Conservation (phyloP, 208 protist genomes). For the Leishmania turanica region DNA sequence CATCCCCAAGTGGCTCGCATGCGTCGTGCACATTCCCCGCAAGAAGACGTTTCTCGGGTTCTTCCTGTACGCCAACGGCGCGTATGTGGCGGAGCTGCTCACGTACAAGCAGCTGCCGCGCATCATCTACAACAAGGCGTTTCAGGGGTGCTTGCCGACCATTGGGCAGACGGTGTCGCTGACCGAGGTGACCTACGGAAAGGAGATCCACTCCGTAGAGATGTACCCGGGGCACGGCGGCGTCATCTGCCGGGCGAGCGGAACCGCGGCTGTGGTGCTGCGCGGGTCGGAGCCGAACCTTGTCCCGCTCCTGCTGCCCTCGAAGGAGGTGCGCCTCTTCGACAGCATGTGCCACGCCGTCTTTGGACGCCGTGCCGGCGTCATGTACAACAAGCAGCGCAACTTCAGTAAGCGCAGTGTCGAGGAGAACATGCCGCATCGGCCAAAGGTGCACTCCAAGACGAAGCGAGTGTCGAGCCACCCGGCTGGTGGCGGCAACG, state of each 20-base stretch:
- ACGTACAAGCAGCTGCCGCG: conserved; percentile 94
- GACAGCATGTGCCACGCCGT: conserved; percentile 86
- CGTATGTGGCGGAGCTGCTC: conserved; percentile 90
- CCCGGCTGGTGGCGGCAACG: conserved; percentile 90
- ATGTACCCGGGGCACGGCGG: conserved; percentile 92
- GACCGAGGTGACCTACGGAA: conserved; percentile 90
- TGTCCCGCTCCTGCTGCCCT: conserved; percentile 88
- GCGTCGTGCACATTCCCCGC: conserved; percentile 82
- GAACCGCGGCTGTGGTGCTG: conserved; percentile 85
- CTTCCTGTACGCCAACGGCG: conserved; percentile 92
- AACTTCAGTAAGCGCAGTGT: conserved; percentile 76
- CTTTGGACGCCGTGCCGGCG: conserved; percentile 86
- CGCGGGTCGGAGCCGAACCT: conserved; percentile 89
- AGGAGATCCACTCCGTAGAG: conserved; percentile 91
- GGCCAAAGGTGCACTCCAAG: conserved; percentile 85
- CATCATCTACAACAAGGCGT: conserved; percentile 88
- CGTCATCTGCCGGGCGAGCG: conserved; percentile 81
- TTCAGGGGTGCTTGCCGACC: conserved; percentile 86
- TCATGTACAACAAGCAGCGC: conserved; percentile 90
- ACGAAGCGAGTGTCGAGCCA: conserved; percentile 88
- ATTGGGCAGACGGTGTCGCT: conserved; percentile 90
- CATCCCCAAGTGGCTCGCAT: conserved; percentile 92
- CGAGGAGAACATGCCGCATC: conserved; percentile 84
- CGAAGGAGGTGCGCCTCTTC: conserved; percentile 92
- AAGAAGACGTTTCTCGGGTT: conserved; percentile 87